A percentile compares a stretch with the other conserved stretches of the same genome.
phyloP scores from a whole-genome alignment of 352 stramenopile species.

The Globisporangium paddicum region DNA sequence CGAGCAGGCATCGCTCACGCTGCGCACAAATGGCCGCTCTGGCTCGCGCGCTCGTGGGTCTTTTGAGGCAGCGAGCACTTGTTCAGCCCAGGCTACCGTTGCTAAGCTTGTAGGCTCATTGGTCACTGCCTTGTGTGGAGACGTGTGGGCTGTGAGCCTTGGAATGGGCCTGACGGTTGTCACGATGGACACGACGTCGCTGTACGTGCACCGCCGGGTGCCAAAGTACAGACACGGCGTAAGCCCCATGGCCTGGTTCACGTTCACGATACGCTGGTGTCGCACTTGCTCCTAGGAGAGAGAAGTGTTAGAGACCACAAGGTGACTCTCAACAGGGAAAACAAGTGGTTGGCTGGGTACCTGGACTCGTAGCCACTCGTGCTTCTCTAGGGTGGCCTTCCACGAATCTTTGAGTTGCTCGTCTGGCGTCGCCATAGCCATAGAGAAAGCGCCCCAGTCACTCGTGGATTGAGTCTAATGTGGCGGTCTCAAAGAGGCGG shows the following conservation, averaged over 20 bases:
- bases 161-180: constrained; percentile 40
- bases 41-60: constrained; percentile 11
- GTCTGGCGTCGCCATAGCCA: neutral
- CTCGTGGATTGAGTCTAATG: neutral
- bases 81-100: constrained; percentile 1
- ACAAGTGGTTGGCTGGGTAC: neutral
- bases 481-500: neutral
- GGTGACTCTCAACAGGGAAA: neutral
- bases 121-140: neutral
- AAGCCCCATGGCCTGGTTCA: constrained; percentile 45
- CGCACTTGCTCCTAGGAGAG: constrained; percentile 27
- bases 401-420: neutral
- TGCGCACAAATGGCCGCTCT: constrained; percentile 9
- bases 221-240: constrained; percentile 69
- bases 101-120: neutral
- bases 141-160: constrained; percentile 8
- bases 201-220: constrained; percentile 66
- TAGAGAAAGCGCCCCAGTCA: neutral
- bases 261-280: constrained; percentile 50
- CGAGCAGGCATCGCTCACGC: neutral
- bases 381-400: constrained; percentile 17
- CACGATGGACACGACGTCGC: constrained; percentile 63
- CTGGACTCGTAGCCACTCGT: constrained; percentile 41
- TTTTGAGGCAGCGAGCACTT: constrained; percentile 3
- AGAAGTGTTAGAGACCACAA: neutral